Evolutionary conservation across 139 green algal species (phyloP).

Genomic region (Penium margaritaceum): DNA sequence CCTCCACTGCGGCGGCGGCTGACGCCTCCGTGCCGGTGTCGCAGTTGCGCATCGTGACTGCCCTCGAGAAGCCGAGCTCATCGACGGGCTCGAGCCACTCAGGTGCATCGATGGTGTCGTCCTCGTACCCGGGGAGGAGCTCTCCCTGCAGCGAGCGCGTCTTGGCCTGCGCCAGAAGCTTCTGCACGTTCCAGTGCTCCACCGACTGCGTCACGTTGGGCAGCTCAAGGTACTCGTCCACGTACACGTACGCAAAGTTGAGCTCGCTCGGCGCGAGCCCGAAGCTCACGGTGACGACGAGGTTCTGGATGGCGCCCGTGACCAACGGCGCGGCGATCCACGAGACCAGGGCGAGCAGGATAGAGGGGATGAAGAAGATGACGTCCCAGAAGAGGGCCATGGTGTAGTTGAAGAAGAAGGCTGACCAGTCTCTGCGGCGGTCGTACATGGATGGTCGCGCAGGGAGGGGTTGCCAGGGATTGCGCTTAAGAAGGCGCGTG

Average conservation of each 20-base stretch:
- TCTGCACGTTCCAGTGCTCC: constrained; percentile 13
- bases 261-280: constrained; percentile 3
- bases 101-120: not conserved
- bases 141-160: not conserved
- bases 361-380: constrained; percentile 1
- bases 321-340: not conserved
- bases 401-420: not conserved
- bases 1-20: no score
- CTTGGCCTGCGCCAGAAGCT: not conserved
- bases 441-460: not conserved
- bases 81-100: not conserved
- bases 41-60: no score
- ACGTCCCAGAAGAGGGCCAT: not conserved
- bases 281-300: constrained; percentile 4
- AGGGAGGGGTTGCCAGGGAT: not conserved
- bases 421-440: not conserved
- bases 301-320: not conserved
- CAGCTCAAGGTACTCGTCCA: constrained; percentile 11
- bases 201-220: not conserved
- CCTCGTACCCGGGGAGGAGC: not conserved
- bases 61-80: no score
- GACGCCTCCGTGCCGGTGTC: no score
- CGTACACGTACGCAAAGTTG: constrained; percentile 4
- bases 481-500: not conserved
- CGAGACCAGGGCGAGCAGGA: not conserved